A percentile compares a stretch with the other conserved stretches of the same genome.
These are phyloP conservation scores for Salix caprea DNA, from an alignment of 345 rosid genomes.

Conservation along the genomic window DNA sequence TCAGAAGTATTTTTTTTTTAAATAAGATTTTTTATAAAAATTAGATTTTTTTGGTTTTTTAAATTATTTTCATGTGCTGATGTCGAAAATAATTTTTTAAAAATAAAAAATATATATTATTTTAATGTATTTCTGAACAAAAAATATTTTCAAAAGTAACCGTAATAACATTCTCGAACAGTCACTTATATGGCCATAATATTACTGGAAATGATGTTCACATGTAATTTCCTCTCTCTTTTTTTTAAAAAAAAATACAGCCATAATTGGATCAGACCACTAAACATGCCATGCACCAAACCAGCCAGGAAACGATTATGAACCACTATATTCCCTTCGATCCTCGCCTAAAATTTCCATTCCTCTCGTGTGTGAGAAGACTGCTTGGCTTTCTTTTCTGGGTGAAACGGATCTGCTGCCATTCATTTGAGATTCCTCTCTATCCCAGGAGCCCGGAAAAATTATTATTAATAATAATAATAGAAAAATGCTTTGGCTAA, in stretches of 20 bases:
- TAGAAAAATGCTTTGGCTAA: neutral
- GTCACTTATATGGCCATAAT: too few species aligned
- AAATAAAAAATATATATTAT: too few species aligned
- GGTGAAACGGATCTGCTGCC: neutral
- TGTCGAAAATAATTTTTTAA: too few species aligned
- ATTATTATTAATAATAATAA: neutral
- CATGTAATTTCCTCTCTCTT: neutral
- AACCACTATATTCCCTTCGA: neutral
- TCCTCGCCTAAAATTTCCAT: neutral
- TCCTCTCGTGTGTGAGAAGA: neutral
- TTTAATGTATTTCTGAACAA: too few species aligned
- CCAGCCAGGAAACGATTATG: neutral
- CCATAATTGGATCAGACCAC: neutral
- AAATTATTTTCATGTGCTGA: too few species aligned
- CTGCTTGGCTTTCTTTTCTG: neutral
- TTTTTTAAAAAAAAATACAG: too few species aligned
- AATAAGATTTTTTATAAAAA: too few species aligned
- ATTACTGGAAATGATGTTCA: too few species aligned
- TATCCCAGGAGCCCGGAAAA: neutral
- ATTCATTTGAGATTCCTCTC: neutral
- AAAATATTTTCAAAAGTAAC: too few species aligned
- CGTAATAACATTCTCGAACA: fast-evolving
- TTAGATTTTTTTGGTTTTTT: too few species aligned
- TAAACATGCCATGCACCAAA: neutral
- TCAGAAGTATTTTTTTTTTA: too few species aligned